These are phyloP conservation scores for Botrytis hyacinthi DNA, from an alignment of 2,329 filamentous ascomycete species.

Conservation along the genomic window DNA sequence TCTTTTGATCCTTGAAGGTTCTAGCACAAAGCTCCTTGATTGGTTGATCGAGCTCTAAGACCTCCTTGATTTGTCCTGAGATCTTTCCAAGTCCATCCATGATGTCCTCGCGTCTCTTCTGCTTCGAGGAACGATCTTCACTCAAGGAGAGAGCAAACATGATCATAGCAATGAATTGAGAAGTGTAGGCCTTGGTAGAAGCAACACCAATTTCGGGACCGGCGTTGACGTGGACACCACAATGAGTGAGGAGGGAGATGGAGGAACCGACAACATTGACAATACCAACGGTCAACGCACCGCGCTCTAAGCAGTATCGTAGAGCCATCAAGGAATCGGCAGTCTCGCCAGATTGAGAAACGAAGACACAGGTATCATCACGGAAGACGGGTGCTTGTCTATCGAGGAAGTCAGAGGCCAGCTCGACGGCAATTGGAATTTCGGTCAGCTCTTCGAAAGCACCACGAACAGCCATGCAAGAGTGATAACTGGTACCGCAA, in stretches of 20 bases:
- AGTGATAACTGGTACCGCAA: conserved; percentile 97
- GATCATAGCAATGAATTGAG: conserved; percentile 99
- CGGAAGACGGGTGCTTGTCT: conserved; percentile 96
- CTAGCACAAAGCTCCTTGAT: conserved; percentile 94
- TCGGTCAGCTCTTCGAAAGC: conserved; percentile 97
- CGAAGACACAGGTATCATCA: conserved; percentile 98
- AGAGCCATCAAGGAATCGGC: conserved; percentile 96
- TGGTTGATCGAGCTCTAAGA: conserved; percentile 84
- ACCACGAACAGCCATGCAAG: conserved; percentile 98
- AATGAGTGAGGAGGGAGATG: conserved; percentile 98
- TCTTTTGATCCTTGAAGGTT: conserved; percentile 97
- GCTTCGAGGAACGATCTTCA: conserved; percentile 95
- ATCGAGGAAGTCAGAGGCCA: conserved; percentile 97
- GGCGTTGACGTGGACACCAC: conserved; percentile 99
- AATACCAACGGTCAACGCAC: conserved; percentile 93
- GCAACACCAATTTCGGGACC: conserved; percentile 98
- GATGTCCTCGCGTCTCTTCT: conserved; percentile 87
- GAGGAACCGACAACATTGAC: conserved; percentile 98
- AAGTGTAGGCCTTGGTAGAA: conserved; percentile 98
- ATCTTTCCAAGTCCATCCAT: conserved; percentile 89
- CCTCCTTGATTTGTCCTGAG: conserved; percentile 87
- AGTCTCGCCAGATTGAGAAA: conserved; percentile 98
- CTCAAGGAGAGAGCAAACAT: conserved; percentile 98
- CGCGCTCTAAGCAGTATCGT: conserved; percentile 96
- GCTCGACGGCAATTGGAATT: conserved; percentile 94